Base-by-base conservation (phyloP, 805 yeast genomes). In the Teunomyces aglyptinius region DNA sequence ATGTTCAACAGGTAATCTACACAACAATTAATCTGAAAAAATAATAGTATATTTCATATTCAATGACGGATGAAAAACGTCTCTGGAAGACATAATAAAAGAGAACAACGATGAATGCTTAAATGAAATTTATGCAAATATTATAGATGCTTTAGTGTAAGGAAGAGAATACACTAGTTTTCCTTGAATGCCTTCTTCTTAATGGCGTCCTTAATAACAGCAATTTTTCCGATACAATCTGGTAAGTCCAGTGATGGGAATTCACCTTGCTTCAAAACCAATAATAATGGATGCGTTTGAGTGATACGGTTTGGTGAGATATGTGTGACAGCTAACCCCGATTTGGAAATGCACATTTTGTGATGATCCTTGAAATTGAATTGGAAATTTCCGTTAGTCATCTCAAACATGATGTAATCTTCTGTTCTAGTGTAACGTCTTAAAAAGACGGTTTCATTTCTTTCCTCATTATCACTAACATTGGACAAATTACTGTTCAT, bases 311-410 rank as follows among this genome's bases (percentile, higher is more conserved):
- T 76, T 32, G 94, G 91, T 3, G 91, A 87, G 44, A 92, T 83
- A 57, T 89, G 89, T 22, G 95, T 87, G 15, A 92, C 77, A 38
- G 81, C 81, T 49, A 78, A 75, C 18, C 96, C 97, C 46, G 80
- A 74, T 55, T 84, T 84, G 38, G 91, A 85, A 33, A 92, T 64
- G 49, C 95, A 83, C 46, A 91, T 70, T 68, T 94, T 94, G 67
- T 86, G 91, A 61, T 94, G 99, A 68, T 94, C 98, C 64, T 86
- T 86, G 70, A 94, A 94, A 68, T 94, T 94, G 71, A 91, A 91
- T 66, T 94, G 99, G 66, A 87, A 82, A 35, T 89, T 84, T 16
- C 96, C 97, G 61, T 90, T 89, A 60, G 96, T 88, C 71, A 94
- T 70, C 64, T 89, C 92, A 71, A 94, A 94, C 95, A 91, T 86